Evolutionary conservation across 768 basidiomycete genomes (phyloP), one percentile per base, ranked within the genome.

Genomic region (Daedaleopsis nitida): DNA sequence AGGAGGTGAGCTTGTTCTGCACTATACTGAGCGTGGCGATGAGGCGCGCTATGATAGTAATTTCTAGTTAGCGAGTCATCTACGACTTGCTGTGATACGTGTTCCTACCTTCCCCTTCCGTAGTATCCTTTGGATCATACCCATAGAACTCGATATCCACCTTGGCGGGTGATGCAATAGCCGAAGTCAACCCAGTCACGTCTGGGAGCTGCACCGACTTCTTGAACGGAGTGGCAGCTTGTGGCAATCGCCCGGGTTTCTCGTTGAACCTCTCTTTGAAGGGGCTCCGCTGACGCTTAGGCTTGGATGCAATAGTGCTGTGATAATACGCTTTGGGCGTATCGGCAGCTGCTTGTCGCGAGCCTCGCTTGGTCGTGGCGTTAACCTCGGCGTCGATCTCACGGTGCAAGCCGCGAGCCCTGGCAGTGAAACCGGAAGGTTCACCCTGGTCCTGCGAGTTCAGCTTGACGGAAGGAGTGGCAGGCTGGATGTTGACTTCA

Each of bases 111-210:
- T 91, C 86, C 21, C 76, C 78, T n/a, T 91, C 88, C 35, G 82
- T 66, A 32, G 79, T 60, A 76, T 80, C 64, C 23, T 77, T 75
- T 6, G 75, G 77, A 24, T 82, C 77, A 11, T 76, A 77, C 35
- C 74, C 76, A 62, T 86, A 83, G 63, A 88, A 87, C 34, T 82
- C 79, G 14, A 79, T 64, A 16, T 79, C 79, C 3, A 75, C 75
- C 64, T 83, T 88, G 0, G 85, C 83, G 1, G 93, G 92, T 5
- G 89, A 89, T 54, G 85, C 84, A 14, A 93, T 86, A 0, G 89
- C 92, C 47, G 80, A 87, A 0, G 91, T 94, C 11, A 94, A 72
- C 0, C 92, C 93, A 9, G 93, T 95, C 5, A 95, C 85, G 66
- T 94, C 93, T 1, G 92, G 92, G 2, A 93, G 75, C 52, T 87